These are phyloP conservation scores for Euryodendron excelsum DNA, from an alignment of 148 eudicot genomes.

Conservation along the genomic window DNA sequence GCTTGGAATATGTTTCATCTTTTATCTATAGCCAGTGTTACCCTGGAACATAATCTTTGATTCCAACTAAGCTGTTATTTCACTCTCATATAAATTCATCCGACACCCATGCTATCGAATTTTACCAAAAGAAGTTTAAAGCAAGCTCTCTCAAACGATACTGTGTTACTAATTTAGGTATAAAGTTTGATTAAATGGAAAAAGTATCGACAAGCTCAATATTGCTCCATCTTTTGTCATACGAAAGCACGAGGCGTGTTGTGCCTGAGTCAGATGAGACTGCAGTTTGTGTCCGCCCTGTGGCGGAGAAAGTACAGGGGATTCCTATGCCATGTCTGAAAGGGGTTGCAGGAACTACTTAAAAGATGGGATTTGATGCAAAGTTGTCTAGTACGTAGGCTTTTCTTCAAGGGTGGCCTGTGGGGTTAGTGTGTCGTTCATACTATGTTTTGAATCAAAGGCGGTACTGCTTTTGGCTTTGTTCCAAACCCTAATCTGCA, in stretches of 20 bases:
- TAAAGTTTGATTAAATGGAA: neutral
- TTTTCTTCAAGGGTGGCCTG: too few species aligned
- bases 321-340: too few species aligned
- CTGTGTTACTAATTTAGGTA: neutral
- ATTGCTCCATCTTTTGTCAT: conserved; percentile 11
- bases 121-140: conserved; percentile 8
- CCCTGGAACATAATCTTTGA: conserved; percentile 21
- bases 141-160: neutral
- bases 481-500: too few species aligned
- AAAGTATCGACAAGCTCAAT: conserved; percentile 22
- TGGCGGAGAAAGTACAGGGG: too few species aligned
- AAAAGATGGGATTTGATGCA: too few species aligned
- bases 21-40: neutral
- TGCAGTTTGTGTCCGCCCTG: too few species aligned
- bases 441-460: too few species aligned
- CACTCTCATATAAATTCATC: neutral
- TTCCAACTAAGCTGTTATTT: too few species aligned
- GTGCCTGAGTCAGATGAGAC: neutral
- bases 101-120: conserved; percentile 8
- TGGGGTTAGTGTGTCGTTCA: too few species aligned
- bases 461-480: too few species aligned
- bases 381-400: too few species aligned
- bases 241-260: conserved; percentile 4
- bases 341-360: too few species aligned
- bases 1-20: conserved; percentile 18